Evolutionary conservation across 73 alveolate species (phyloP).

Genomic region (Paramecium pentaurelia): DNA sequence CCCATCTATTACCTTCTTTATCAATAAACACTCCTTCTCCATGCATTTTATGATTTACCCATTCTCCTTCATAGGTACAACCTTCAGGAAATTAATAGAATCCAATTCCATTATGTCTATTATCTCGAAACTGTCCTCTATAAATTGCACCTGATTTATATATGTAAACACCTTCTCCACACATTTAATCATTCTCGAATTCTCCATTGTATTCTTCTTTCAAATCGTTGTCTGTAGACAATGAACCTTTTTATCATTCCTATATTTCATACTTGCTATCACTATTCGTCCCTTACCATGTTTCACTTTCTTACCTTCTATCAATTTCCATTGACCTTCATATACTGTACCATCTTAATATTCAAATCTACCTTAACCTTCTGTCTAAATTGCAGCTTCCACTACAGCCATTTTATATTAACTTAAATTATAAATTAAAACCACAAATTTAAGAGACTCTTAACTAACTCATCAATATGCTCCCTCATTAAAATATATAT

Average conservation of each 20-base stretch:
- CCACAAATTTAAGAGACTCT: background rate
- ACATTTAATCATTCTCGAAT: slow-evolving; percentile 88
- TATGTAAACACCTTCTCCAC: slow-evolving; percentile 87
- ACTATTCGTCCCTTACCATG: slow-evolving; percentile 82
- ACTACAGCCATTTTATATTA: background rate
- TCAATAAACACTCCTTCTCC: slow-evolving; percentile 91
- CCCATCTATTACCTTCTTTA: slow-evolving; percentile 85
- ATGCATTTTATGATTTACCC: slow-evolving; percentile 88
- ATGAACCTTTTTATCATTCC: slow-evolving; percentile 44
- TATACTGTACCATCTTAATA: slow-evolving; percentile 82
- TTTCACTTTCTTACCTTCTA: slow-evolving; percentile 76
- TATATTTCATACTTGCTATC: slow-evolving; percentile 29
- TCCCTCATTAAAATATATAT: background rate
- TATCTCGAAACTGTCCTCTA: slow-evolving; percentile 85
- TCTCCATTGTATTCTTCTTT: slow-evolving; percentile 91
- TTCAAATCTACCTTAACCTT: slow-evolving; percentile 79
- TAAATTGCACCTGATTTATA: slow-evolving; percentile 88
- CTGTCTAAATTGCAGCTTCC: background rate
- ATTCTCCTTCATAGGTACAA: slow-evolving; percentile 87
- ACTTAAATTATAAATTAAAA: background rate
- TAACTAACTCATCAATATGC: background rate
- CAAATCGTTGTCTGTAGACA: slow-evolving; percentile 52
- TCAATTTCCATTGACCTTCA: slow-evolving; percentile 85
- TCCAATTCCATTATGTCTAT: slow-evolving; percentile 81
- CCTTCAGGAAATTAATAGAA: slow-evolving; percentile 83